A percentile compares a stretch with the other conserved stretches of the same genome.
Conservation (phyloP, 352 stramenopile genomes). For the Lagenidium sp. region DNA sequence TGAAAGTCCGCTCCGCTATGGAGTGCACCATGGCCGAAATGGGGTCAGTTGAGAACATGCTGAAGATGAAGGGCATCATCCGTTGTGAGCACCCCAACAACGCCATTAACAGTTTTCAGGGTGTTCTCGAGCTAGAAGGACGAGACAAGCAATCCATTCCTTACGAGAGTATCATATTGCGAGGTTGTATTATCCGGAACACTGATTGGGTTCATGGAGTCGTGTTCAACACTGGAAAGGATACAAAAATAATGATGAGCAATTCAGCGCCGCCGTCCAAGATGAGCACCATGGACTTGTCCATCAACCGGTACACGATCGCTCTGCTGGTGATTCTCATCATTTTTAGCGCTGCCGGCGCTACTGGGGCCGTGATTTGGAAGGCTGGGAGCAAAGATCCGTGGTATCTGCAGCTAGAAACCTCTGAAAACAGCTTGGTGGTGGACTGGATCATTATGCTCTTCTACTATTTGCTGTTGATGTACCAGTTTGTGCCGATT, state of each 20-base stretch:
- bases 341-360: slow-evolving; percentile 47
- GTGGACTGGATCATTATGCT: slow-evolving; percentile 80
- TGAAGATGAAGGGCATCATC: slow-evolving; percentile 45
- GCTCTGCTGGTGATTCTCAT: slow-evolving; percentile 57
- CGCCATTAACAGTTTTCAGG: slow-evolving; percentile 87
- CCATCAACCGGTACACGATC: slow-evolving; percentile 74
- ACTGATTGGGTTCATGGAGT: slow-evolving; percentile 88
- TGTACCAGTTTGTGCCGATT: slow-evolving; percentile 97
- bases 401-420: slow-evolving; percentile 51
- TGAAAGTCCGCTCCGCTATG: slow-evolving; percentile 85
- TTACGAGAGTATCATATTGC: slow-evolving; percentile 84
- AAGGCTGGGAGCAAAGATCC: slow-evolving; percentile 24
- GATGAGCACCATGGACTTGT: slow-evolving; percentile 81
- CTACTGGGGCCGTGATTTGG: slow-evolving; percentile 51
- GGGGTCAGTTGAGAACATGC: slow-evolving; percentile 27
- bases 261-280: slow-evolving; percentile 74
- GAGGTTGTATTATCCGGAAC: slow-evolving; percentile 90
- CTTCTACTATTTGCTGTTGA: slow-evolving; percentile 93
- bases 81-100: slow-evolving; percentile 84
- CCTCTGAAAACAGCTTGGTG: slow-evolving; percentile 17
- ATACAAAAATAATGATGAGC: slow-evolving; percentile 92
- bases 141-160: slow-evolving; percentile 52
- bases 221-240: slow-evolving; percentile 90
- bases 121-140: slow-evolving; percentile 57
- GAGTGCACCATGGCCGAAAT: slow-evolving; percentile 52